Base-by-base conservation (phyloP, 1,284 basidiomycete genomes). In the Fomitopsis palustris region DNA sequence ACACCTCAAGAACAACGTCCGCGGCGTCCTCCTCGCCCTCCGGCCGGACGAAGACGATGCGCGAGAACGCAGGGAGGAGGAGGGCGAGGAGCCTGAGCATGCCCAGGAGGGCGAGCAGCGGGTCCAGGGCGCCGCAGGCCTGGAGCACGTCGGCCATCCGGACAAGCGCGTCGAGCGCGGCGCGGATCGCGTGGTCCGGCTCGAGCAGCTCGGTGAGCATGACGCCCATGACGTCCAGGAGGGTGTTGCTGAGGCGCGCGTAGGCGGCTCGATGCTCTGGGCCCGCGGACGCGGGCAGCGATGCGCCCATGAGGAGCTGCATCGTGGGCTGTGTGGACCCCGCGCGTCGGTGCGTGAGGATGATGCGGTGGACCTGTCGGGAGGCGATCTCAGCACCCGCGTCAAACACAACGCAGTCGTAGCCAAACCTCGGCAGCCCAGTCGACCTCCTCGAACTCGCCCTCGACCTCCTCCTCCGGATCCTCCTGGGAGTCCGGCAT, bases 401-500 rank as follows among this genome's bases (percentile, higher is more conserved):
- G n/a, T n/a, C n/a, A n/a, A n/a, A n/a, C n/a, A n/a, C n/a, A n/a
- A n/a, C n/a, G n/a, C n/a, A n/a, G n/a, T n/a, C n/a, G n/a, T n/a
- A n/a, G 25, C 66, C 74, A 57, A 65, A 90, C 89, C 77, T 87
- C 81, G 29, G 76, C 74, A 58, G 77, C 80, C 81, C 81, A 83
- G 62, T 68, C 65, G 0, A 63, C 62, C 1, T 65, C 60, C 14
- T 63, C 62, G 9, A 62, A 56, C 17, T 65, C 77, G 31, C 69
- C 60, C 14, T 58, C 59, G 43, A 61, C 58, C 3, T 65, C 61
- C n/a, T 61, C 53, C 9, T 53, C 42, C 19, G 35, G 55, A 3
- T 60, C 55, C 12, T 42, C 57, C 42, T 65, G 65, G n/a, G 70
- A 72, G 8, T 71, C 68, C 47, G 56, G 42, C 65, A 71, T 70